A percentile compares a stretch with the other conserved stretches of the same genome.
Evolutionary conservation across 2,329 filamentous ascomycete genomes (phyloP).

Genomic region (Hypoxylon sp.): DNA sequence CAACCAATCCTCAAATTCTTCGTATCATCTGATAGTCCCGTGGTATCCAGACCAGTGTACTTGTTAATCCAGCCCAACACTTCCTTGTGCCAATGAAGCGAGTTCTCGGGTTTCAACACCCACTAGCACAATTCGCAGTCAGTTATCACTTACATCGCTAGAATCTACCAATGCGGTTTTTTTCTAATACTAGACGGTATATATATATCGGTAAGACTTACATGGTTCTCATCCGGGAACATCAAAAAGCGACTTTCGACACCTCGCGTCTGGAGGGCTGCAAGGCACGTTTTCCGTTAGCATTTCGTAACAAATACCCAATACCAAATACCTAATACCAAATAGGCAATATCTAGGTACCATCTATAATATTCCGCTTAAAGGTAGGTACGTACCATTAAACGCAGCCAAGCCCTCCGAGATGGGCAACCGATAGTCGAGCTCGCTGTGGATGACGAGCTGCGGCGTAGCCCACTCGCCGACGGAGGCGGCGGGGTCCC

Average conservation of each 20-base stretch:
- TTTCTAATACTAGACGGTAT: background rate
- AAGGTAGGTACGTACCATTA: slow-evolving; percentile 63
- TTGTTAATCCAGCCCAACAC: slow-evolving; percentile 85
- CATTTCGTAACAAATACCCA: background rate
- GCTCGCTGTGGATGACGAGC: slow-evolving; percentile 87
- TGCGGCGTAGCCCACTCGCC: slow-evolving; percentile 88
- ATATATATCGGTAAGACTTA: slow-evolving; percentile 50
- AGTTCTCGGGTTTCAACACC: slow-evolving; percentile 94
- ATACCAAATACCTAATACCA: background rate
- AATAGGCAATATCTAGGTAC: background rate
- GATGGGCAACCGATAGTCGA: slow-evolving; percentile 90
- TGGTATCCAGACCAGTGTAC: slow-evolving; percentile 65
- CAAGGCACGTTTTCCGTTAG: slow-evolving; percentile 17
- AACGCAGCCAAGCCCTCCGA: slow-evolving; percentile 88
- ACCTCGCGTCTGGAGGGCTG: slow-evolving; percentile 79
- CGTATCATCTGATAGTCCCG: slow-evolving; percentile 43
- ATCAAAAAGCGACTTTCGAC: slow-evolving; percentile 84
- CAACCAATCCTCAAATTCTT: slow-evolving; percentile 44
- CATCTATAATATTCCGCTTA: background rate
- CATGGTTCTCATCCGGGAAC: slow-evolving; percentile 82
- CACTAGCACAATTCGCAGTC: slow-evolving; percentile 80
- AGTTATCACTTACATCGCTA: slow-evolving; percentile 55
- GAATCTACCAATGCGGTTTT: background rate
- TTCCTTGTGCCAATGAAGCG: slow-evolving; percentile 88
- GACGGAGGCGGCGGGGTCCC: slow-evolving; percentile 76